Evolutionary conservation across 1,284 basidiomycete genomes (phyloP), one percentile per base, ranked within the genome.

Genomic region (Melampsora americana): DNA sequence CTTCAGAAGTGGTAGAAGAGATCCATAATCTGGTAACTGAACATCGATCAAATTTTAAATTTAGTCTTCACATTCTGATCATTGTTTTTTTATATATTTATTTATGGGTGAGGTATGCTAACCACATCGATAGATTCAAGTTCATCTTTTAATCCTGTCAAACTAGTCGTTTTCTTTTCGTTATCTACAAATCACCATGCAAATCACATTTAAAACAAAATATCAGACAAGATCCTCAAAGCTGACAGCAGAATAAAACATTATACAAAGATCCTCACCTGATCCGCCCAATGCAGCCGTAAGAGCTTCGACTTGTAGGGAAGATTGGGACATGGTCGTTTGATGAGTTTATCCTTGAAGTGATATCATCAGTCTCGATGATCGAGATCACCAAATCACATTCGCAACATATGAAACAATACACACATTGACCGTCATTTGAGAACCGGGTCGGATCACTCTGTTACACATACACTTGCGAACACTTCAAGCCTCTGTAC

Each of bases 1-100:
- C 83, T 91, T 92, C 81, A 95, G 86, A 53, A 86, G 85, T 72
- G 84, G 84, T 77, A 92, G 86, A 81, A 92, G 85, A 50, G 85
- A 84, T 79, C 92, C 91, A 26, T 88, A 81, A 81, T 92, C 90
- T 62, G 85, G 81, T 74, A 92, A 86, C 90, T 92, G 79, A 9
- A 56, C 20, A 44, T 42, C 78, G 16, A 35, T 62, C 28, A 62
- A 35, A 62, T 11, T 30, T 9, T 23, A 3, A 20, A 5, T 7
- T 62, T 20, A 62, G 60, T 35, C 53, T 56, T 6, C 53, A 56
- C n/a, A 7, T 3, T 56, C 12, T 56, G 53, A 56, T 56, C 23
- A 35, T 35, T 35, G 9, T 35, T 35, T 35, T 35, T 3, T 5
- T 35, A 9, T 18, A 53, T 23, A 3, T 53, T 53, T 53, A 3